These are phyloP conservation scores for Myochromella boudieri DNA, from an alignment of 768 basidiomycete genomes.

Conservation along the genomic window DNA sequence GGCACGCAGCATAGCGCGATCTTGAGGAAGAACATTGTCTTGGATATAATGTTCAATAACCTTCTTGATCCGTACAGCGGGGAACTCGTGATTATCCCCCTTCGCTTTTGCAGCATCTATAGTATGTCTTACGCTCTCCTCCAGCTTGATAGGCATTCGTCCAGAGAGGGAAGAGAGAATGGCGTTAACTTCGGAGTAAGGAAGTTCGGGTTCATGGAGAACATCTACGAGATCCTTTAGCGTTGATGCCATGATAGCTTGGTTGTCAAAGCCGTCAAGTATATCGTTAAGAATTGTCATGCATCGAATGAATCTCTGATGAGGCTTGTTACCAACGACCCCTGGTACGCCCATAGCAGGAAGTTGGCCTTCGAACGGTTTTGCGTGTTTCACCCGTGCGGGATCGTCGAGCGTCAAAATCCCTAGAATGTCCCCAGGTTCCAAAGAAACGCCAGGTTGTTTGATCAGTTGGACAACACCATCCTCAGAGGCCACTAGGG, in stretches of 20 bases:
- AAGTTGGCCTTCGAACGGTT: constrained; percentile 94
- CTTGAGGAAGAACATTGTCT: constrained; percentile 77
- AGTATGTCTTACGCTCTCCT: constrained; percentile 76
- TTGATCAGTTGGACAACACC: constrained; percentile 95
- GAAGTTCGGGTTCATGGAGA: constrained; percentile 82
- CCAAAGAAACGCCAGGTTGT: constrained; percentile 95
- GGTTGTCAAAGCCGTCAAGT: constrained; percentile 95
- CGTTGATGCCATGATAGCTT: constrained; percentile 82
- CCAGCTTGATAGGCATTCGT: constrained; percentile 89
- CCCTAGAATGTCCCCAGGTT: constrained; percentile 96
- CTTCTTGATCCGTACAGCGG: constrained; percentile 83
- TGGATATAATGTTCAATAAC: constrained; percentile 82
- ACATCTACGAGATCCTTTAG: constrained; percentile 85
- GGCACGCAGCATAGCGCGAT: constrained; percentile 75
- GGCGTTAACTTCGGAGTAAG: constrained; percentile 81
- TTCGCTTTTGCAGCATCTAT: constrained; percentile 79
- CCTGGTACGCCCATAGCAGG: constrained; percentile 85
- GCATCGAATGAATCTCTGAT: constrained; percentile 80
- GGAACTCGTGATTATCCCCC: constrained; percentile 81
- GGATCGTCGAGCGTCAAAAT: constrained; percentile 97
- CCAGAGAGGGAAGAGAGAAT: constrained; percentile 89
- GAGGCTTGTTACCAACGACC: constrained; percentile 84
- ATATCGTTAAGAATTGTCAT: constrained; percentile 83
- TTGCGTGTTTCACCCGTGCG: constrained; percentile 94
- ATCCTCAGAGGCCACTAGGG: constrained; percentile 90